Evolutionary conservation across 306 rosid species (phyloP).

Genomic region (Cucurbita maxima): DNA sequence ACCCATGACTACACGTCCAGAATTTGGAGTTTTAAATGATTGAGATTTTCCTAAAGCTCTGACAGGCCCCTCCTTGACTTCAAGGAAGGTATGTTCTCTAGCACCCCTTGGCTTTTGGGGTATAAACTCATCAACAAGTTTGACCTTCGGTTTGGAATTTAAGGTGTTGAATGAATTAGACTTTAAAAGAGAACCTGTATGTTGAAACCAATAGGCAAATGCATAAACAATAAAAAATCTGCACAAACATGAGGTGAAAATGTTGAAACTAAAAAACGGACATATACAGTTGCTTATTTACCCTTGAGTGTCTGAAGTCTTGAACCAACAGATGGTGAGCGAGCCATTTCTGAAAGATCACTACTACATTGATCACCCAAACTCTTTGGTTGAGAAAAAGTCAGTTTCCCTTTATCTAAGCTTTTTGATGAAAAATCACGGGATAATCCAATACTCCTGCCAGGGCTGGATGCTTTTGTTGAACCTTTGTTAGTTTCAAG

Average conservation of each 20-base stretch:
- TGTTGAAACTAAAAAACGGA: neutral
- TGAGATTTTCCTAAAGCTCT: constrained; percentile 44
- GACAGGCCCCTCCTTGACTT: constrained; percentile 34
- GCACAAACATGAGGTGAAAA: neutral
- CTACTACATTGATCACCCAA: constrained; percentile 20
- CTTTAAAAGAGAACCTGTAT: constrained; percentile 50
- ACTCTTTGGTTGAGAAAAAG: constrained; percentile 28
- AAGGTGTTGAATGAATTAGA: constrained; percentile 53
- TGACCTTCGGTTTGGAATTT: constrained; percentile 51
- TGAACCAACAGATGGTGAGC: constrained; percentile 27
- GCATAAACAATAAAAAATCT: constrained; percentile 2
- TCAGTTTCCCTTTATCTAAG: constrained; percentile 43
- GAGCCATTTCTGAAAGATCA: constrained; percentile 23
- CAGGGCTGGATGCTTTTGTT: constrained; percentile 56
- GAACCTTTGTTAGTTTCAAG: constrained; percentile 44
- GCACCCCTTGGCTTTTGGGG: constrained; percentile 45
- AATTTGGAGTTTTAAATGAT: constrained; percentile 46
- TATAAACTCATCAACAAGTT: constrained; percentile 47
- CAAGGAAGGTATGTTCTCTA: constrained; percentile 40
- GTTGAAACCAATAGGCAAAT: constrained; percentile 5
- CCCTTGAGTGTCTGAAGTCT: constrained; percentile 36
- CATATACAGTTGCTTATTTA: constrained; percentile 14
- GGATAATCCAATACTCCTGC: constrained; percentile 28
- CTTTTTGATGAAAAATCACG: constrained; percentile 56
- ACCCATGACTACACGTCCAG: constrained; percentile 30